Evolutionary conservation across 2,329 filamentous ascomycete genomes (phyloP).

Genomic region (Volutella citrinella): DNA sequence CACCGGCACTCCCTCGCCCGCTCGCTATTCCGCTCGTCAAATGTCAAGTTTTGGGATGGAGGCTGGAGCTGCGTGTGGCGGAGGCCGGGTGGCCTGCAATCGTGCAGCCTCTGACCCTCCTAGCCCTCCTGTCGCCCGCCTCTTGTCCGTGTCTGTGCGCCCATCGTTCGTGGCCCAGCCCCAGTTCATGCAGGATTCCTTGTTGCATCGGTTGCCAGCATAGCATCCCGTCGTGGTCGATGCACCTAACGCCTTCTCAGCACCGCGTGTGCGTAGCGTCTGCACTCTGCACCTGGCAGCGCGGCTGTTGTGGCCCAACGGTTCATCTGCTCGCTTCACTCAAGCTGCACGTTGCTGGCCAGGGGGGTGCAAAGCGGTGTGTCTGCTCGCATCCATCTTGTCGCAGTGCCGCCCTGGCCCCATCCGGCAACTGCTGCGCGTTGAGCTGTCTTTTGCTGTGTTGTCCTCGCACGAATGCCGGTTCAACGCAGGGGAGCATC

Average conservation of each 20-base stretch:
- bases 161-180: conserved; percentile 19
- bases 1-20: conserved; percentile 8
- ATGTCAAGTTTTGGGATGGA: too few species aligned
- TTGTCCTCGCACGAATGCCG: conserved; percentile 21
- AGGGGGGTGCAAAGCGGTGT: conserved; percentile 22
- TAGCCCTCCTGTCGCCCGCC: conserved; percentile 8
- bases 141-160: conserved; percentile 15
- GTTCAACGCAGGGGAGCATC: too few species aligned
- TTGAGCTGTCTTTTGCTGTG: conserved; percentile 27
- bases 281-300: conserved; percentile 18
- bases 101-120: conserved; percentile 5
- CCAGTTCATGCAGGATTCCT: conserved; percentile 28
- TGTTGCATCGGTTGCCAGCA: conserved; percentile 25
- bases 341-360: conserved; percentile 20
- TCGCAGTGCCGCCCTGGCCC: too few species aligned
- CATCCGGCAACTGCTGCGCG: conserved; percentile 24
- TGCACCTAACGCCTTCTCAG: too few species aligned
- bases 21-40: too few species aligned
- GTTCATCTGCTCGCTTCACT: conserved; percentile 23
- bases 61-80: too few species aligned
- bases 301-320: conserved; percentile 23
- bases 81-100: too few species aligned
- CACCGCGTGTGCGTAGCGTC: conserved; percentile 8
- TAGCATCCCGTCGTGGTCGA: too few species aligned
- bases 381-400: conserved; percentile 19